Percentiles rank a stretch among this genome's conserved stretches.
phyloP scores from a whole-genome alignment of 139 green algal species.

The Gonium pectorale region DNA sequence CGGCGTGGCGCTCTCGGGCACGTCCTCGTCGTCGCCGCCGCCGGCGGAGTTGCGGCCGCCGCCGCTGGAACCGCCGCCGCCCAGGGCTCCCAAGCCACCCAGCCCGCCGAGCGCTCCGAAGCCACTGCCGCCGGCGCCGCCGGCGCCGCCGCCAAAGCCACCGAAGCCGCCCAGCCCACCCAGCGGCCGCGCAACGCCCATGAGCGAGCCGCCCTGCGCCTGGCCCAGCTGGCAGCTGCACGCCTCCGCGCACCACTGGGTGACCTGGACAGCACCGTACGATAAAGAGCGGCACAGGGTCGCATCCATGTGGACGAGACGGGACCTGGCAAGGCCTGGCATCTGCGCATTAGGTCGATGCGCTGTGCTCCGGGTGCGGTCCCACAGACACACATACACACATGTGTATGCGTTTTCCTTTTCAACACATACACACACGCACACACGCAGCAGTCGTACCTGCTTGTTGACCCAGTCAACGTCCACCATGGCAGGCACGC shows the following conservation, averaged over 20 bases:
- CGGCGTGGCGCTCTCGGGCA: too few relatives aligned
- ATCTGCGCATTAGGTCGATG: too few relatives aligned
- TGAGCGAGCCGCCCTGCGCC: constrained; percentile 7
- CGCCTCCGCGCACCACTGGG: constrained; percentile 1
- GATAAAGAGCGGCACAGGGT: too few relatives aligned
- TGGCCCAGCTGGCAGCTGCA: constrained; percentile 16
- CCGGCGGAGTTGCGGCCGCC: not conserved
- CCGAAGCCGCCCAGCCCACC: not conserved
- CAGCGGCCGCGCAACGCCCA: not conserved
- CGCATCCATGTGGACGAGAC: too few relatives aligned
- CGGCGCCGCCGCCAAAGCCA: not conserved
- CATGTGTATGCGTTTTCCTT: too few relatives aligned
- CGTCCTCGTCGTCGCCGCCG: not conserved
- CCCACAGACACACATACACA: too few relatives aligned
- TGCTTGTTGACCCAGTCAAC: constrained; percentile 39
- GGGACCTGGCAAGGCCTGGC: too few relatives aligned
- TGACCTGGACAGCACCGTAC: too few relatives aligned
- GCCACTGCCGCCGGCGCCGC: not conserved
- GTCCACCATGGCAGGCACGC: constrained; percentile 10
- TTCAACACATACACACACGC: too few relatives aligned
- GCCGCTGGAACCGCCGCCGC: not conserved
- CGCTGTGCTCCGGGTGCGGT: too few relatives aligned
- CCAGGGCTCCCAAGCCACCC: not conserved
- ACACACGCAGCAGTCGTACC: too few relatives aligned
- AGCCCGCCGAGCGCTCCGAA: not conserved